Conservation (phyloP, 139 green algal species). For the Tetratostichococcus sp. region DNA sequence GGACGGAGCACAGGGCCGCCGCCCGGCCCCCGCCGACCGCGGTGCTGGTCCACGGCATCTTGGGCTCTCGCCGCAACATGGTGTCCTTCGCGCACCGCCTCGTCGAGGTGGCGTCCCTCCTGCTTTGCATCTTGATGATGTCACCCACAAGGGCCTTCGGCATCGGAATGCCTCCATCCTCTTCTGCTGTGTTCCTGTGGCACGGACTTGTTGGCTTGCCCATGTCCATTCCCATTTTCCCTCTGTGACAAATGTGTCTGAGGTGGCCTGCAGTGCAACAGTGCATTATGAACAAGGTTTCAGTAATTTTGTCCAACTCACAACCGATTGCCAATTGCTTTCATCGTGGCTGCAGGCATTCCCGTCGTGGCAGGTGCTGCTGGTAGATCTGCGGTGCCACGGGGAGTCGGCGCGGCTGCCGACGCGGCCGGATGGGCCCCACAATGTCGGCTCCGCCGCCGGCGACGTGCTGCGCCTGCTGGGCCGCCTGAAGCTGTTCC, state of each 20-base stretch:
- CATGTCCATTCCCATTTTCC: no score
- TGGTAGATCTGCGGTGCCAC: conserved; percentile 92
- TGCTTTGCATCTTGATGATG: no score
- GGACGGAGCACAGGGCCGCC: conserved; percentile 5
- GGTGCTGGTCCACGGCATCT: conserved; percentile 92
- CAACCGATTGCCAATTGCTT: no score
- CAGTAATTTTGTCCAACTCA: no score
- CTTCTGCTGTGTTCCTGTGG: no score
- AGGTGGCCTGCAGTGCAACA: no score
- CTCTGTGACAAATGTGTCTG: no score
- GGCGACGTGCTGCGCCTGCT: conserved; percentile 73
- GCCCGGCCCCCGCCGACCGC: conserved; percentile 68
- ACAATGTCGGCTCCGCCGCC: conserved; percentile 63
- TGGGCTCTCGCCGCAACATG: conserved; percentile 86
- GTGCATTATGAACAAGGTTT: no score
- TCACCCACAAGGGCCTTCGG: no score
- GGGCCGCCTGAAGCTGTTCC: conserved; percentile 76
- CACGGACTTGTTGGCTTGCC: no score
- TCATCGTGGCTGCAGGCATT: conserved; percentile 59
- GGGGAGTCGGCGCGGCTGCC: conserved; percentile 64
- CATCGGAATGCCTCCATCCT: no score
- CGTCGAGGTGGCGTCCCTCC: conserved; percentile 51
- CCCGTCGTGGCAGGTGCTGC: conserved; percentile 82
- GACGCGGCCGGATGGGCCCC: conserved; percentile 18
- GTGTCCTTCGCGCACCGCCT: conserved; percentile 66